Conservation (phyloP, 2,329 filamentous ascomycete species). For the Talaromyces sp. region DNA sequence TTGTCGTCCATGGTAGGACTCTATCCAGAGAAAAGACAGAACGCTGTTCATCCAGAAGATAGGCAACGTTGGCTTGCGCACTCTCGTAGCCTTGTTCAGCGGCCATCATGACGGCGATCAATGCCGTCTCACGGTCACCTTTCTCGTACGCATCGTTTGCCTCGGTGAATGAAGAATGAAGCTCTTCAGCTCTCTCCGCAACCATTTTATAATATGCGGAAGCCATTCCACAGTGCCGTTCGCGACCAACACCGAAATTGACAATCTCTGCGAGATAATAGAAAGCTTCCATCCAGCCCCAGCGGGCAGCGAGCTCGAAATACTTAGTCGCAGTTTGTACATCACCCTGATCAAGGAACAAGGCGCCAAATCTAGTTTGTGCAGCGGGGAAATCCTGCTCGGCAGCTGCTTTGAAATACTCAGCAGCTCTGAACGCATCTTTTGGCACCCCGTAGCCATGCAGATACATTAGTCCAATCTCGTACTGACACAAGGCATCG, state of each 20-base stretch:
- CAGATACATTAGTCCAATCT: conserved; percentile 78
- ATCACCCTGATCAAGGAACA: conserved; percentile 87
- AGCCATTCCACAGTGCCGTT: conserved; percentile 73
- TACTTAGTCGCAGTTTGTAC: conserved; percentile 75
- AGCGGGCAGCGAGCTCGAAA: conserved; percentile 80
- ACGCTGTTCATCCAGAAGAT: conserved; percentile 71
- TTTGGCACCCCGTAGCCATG: conserved; percentile 69
- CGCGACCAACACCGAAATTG: conserved; percentile 73
- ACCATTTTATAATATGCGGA: conserved; percentile 79
- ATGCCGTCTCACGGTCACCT: conserved; percentile 74
- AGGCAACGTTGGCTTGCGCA: conserved; percentile 86
- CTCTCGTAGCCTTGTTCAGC: conserved; percentile 90
- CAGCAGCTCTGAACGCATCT: conserved; percentile 68
- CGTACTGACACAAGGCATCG: conserved; percentile 80
- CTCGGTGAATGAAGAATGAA: conserved; percentile 76
- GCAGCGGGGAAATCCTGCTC: conserved; percentile 78
- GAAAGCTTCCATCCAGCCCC: conserved; percentile 81
- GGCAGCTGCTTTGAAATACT: conserved; percentile 73
- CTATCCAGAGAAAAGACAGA: conserved; percentile 58
- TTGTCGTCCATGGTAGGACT: conserved; percentile 46
- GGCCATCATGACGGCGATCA: conserved; percentile 79
- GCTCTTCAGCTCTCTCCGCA: conserved; percentile 66
- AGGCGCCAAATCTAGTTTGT: conserved; percentile 75
- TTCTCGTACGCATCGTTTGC: conserved; percentile 78
- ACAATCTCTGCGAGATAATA: conserved; percentile 91